phyloP scores from a whole-genome alignment of 768 basidiomycete genomes.

The Inosperma sp. region DNA sequence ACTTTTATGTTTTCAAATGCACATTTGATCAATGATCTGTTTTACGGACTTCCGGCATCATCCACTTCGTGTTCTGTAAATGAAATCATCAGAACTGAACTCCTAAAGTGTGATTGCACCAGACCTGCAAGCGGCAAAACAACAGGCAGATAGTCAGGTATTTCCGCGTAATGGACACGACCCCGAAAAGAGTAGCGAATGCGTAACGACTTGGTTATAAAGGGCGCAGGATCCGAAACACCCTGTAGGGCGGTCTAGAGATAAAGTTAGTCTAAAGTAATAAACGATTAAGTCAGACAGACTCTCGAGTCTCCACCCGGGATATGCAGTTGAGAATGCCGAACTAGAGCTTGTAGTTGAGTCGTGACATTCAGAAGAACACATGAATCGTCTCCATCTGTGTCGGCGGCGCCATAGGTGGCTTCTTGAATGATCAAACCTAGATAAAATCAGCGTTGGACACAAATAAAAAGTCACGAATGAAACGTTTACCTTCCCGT shows the following conservation, averaged over 20 bases:
- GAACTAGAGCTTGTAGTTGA: constrained; percentile 77
- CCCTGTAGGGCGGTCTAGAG: constrained; percentile 69
- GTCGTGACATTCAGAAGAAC: constrained; percentile 73
- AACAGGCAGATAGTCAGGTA: constrained; percentile 62
- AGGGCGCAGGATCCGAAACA: constrained; percentile 83
- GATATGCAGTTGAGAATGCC: constrained; percentile 72
- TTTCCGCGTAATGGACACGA: constrained; percentile 70
- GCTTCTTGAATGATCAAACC: constrained; percentile 78
- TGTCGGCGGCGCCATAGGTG: constrained; percentile 57
- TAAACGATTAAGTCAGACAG: constrained; percentile 5
- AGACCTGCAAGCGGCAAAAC: constrained; percentile 73
- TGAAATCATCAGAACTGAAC: not conserved
- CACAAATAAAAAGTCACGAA: not conserved
- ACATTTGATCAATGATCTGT: too few species aligned
- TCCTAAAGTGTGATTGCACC: constrained; percentile 22
- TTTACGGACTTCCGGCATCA: too few species aligned
- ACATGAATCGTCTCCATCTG: constrained; percentile 46
- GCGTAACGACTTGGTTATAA: constrained; percentile 61
- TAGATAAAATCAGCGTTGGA: constrained; percentile 22
- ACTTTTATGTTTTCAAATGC: too few species aligned
- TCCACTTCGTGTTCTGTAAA: constrained; percentile 21
- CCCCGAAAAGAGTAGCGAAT: constrained; percentile 76
- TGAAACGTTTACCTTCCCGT: constrained; percentile 51
- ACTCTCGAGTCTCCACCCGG: constrained; percentile 73
- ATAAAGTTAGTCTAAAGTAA: constrained; percentile 8